Evolutionary conservation across 352 stramenopile genomes (phyloP).

Genomic region (Pythium rishiriense): DNA sequence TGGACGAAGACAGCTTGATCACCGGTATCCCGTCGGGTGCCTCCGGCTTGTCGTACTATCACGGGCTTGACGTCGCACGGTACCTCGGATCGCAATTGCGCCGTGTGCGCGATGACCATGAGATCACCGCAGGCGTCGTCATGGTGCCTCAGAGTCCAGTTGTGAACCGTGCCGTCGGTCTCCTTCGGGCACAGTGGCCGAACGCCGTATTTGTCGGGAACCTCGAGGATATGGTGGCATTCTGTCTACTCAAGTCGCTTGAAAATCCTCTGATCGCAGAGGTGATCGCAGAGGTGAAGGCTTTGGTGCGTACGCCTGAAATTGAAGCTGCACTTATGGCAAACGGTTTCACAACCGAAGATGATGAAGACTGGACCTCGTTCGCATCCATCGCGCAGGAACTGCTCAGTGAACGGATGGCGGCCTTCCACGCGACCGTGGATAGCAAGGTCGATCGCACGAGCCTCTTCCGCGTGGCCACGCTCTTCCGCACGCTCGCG

Average conservation of each 20-base stretch:
- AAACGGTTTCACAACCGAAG: not conserved
- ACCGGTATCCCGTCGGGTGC: conserved; percentile 7
- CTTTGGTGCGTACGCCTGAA: conserved; percentile 38
- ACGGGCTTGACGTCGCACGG: conserved; percentile 59
- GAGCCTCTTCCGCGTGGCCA: conserved; percentile 41
- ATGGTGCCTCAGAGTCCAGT: conserved; percentile 44
- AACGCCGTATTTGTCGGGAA: conserved; percentile 41
- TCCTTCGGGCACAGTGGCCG: conserved; percentile 44
- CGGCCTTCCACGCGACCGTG: conserved; percentile 31
- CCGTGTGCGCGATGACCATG: conserved; percentile 29
- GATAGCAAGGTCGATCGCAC: conserved; percentile 40
- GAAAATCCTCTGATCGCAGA: conserved; percentile 36
- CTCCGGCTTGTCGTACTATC: conserved; percentile 29
- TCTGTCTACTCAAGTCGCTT: conserved; percentile 45
- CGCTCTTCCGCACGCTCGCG: conserved; percentile 42
- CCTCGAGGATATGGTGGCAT: conserved; percentile 51
- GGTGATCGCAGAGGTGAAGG: conserved; percentile 36
- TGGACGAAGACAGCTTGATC: conserved; percentile 21
- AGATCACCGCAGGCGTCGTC: conserved; percentile 41
- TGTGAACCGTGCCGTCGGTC: conserved; percentile 37
- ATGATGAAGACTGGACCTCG: conserved; percentile 32
- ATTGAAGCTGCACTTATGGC: conserved; percentile 4
- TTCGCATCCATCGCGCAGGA: conserved; percentile 31
- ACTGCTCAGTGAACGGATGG: conserved; percentile 20
- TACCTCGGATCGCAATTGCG: conserved; percentile 43